Evolutionary conservation across 495 filamentous ascomycete genomes (phyloP).

Genomic region (Aspergillus cavernicola): DNA sequence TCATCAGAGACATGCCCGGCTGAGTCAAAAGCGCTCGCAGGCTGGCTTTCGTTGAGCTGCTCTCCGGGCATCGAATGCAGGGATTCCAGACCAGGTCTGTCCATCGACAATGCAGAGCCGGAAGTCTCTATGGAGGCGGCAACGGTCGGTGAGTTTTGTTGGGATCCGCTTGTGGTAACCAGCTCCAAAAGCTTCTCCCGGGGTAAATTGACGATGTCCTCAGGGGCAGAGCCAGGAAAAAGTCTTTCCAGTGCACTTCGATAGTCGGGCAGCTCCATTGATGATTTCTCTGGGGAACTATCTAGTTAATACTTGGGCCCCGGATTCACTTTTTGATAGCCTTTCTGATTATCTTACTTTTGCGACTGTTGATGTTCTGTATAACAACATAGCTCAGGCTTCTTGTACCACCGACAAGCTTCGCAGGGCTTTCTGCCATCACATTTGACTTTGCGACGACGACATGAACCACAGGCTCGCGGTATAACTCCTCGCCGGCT

Average conservation of each 20-base stretch:
- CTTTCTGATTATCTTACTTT: not conserved
- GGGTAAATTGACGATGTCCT: constrained; percentile 16
- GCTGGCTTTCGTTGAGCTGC: not conserved
- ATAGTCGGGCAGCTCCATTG: constrained; percentile 5
- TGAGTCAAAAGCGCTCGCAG: not conserved
- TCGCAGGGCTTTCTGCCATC: constrained; percentile 25
- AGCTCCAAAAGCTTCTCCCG: constrained; percentile 18
- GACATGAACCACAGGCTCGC: constrained; percentile 11
- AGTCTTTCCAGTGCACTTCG: constrained; percentile 13
- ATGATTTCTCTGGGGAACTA: not conserved
- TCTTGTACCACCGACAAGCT: constrained; percentile 26
- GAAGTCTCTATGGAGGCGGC: constrained; percentile 11
- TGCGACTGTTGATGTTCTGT: constrained; percentile 2
- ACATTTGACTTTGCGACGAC: constrained; percentile 25
- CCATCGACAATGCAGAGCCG: constrained; percentile 12
- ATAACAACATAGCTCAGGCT: not conserved
- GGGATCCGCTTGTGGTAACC: constrained; percentile 5
- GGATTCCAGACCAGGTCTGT: constrained; percentile 15
- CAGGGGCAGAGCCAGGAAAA: constrained; percentile 18
- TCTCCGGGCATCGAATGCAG: constrained; percentile 21
- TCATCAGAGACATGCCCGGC: not conserved
- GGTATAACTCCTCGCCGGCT: not conserved
- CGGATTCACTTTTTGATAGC: not conserved
- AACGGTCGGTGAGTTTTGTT: not conserved
- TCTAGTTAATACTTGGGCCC: not conserved